Base-by-base conservation (phyloP, 805 yeast genomes). In the Metschnikowia similis region DNA sequence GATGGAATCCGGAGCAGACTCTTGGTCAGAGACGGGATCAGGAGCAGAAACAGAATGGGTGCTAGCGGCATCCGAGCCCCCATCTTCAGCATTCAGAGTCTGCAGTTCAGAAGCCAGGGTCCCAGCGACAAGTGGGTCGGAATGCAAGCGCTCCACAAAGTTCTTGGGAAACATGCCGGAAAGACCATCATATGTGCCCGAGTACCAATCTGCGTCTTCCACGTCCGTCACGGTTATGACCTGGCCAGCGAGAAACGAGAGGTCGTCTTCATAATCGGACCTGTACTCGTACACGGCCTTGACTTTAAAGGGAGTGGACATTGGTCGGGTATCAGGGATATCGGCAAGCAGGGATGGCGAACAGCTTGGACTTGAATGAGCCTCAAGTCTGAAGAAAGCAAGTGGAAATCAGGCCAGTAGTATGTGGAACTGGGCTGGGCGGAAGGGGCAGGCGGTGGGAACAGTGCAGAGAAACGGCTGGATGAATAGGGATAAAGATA, bases 181-280 rank as follows among this genome's bases (percentile, higher is more conserved):
- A 41, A 70, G 67, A 5, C 88, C 88, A 31, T 71, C 70, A 58
- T 79, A 86, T 4, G 75, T 70, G 3, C 99, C 99, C 36, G 79
- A 72, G 62, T 81, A 86, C 98, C 98, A 94, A 55, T 91, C 96
- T 6, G 84, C 96, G 65, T 92, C 97, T 57, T 89, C 96, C 47
- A 88, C 75, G 35, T 80, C 82, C 5, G 84, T 82, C 28, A 92
- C 97, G 3, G 82, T 80, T 56, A 92, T 84, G 29, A 79, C 56
- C 64, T 87, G 89, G 17, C 87, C 91, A 4, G 72, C 80, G 0
- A 66, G 65, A 58, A 92, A 91, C 32, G 79, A 74, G 63, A 92
- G 76, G 65, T 92, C 99, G 64, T 94, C 98, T 29, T 83, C 89
- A 55, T 82, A 89, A 6, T 71, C 76, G 11, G 76, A 71, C 52